phyloP scores from a whole-genome alignment of 257 asterid species.

The Solanum corneliomulleri region DNA sequence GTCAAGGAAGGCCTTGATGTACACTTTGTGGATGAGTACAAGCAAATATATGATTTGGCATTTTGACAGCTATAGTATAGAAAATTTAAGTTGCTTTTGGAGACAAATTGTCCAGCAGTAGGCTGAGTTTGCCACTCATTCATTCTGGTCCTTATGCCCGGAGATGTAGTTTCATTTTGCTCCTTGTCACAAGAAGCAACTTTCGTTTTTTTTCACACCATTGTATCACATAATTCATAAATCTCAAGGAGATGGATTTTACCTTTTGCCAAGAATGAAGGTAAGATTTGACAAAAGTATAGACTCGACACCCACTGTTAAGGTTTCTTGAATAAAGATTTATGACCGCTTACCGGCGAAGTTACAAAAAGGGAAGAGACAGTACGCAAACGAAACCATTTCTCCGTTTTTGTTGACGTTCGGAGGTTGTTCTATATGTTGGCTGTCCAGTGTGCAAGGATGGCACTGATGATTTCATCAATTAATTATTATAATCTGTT shows the following conservation, averaged over 20 bases:
- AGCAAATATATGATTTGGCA: conserved; percentile 63
- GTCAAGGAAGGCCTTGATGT: conserved; percentile 94
- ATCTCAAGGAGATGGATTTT: neutral
- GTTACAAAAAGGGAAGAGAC: neutral
- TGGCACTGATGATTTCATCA: neutral
- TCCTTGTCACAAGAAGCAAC: neutral
- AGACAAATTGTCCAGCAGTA: neutral
- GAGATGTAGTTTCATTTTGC: neutral
- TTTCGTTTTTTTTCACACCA: neutral
- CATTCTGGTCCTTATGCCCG: neutral
- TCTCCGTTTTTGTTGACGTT: neutral
- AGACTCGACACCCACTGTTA: no score
- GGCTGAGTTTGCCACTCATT: neutral
- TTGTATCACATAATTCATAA: neutral
- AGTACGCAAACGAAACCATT: neutral
- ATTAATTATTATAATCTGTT: neutral
- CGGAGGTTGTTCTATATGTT: neutral
- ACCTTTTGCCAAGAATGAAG: neutral
- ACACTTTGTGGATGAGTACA: conserved; percentile 77
- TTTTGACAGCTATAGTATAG: conserved; percentile 14
- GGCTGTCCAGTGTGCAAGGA: neutral
- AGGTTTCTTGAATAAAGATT: neutral
- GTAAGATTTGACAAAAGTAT: neutral
- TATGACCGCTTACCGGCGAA: neutral
- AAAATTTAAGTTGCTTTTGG: neutral